phyloP scores from a whole-genome alignment of 1,284 basidiomycete species.

The Boletus mariae region DNA sequence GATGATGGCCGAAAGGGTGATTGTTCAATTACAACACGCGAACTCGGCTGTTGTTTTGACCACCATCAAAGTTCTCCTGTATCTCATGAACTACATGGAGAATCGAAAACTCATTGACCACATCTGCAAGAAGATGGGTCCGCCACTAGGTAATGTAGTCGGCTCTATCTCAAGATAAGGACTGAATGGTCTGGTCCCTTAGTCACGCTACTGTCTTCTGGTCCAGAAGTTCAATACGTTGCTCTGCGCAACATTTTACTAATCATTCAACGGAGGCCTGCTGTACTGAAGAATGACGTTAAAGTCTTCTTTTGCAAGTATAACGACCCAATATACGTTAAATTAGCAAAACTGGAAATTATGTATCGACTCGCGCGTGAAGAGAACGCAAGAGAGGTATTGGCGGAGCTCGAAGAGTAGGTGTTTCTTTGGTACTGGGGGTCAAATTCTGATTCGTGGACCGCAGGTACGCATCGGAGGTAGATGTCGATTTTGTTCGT shows the following conservation, averaged over 20 bases:
- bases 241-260: constrained; percentile 95
- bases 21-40: constrained; percentile 87
- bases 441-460: constrained; percentile 1
- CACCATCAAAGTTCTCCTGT: constrained; percentile 92
- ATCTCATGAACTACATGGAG: constrained; percentile 99
- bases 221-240: constrained; percentile 98
- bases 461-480: constrained; percentile 91
- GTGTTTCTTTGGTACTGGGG: constrained; percentile 25
- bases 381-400: constrained; percentile 86
- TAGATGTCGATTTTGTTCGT: constrained; percentile 96
- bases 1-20: constrained; percentile 89
- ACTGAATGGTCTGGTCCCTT: constrained; percentile 7
- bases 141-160: constrained; percentile 73
- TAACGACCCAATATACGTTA: constrained; percentile 99
- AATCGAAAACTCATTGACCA: constrained; percentile 81
- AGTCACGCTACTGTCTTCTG: constrained; percentile 94
- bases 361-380: constrained; percentile 94
- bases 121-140: constrained; percentile 96
- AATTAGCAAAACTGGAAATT: constrained; percentile 97
- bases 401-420: constrained; percentile 93
- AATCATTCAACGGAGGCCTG: constrained; percentile 91
- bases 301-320: constrained; percentile 99
- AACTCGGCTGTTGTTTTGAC: constrained; percentile 95
- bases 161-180: constrained; percentile 2
- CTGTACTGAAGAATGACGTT: constrained; percentile 94